These are phyloP conservation scores for Eucalyptus curtisii DNA, from an alignment of 345 rosid genomes.

Conservation along the genomic window DNA sequence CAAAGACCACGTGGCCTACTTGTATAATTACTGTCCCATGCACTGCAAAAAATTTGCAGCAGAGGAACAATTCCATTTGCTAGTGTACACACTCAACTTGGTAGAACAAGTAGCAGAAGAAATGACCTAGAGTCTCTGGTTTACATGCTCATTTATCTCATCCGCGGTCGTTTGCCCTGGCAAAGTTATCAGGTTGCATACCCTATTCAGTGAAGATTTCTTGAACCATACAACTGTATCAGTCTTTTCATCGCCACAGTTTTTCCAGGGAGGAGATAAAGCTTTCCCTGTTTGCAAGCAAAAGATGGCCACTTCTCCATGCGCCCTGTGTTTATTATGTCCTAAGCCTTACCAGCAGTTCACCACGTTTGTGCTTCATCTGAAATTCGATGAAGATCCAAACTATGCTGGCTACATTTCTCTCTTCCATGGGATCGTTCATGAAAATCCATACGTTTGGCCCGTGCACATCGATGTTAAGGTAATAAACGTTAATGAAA, in stretches of 20 bases:
- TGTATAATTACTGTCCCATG: background rate
- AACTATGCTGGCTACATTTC: background rate
- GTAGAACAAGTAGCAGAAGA: constrained; percentile 3
- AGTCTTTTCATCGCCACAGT: background rate
- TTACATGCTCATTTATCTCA: background rate
- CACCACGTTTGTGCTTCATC: background rate
- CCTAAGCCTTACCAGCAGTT: background rate
- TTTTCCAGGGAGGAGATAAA: background rate
- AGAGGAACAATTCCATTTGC: background rate
- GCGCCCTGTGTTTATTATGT: background rate
- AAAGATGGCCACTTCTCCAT: background rate
- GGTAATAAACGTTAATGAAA: background rate
- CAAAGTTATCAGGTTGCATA: background rate
- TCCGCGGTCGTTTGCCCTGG: background rate
- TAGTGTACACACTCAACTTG: constrained; percentile 1
- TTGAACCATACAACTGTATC: background rate
- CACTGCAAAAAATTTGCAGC: background rate
- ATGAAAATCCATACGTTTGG: background rate
- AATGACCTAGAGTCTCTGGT: constrained; percentile 2
- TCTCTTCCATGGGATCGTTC: background rate
- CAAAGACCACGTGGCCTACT: background rate
- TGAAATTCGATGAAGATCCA: background rate
- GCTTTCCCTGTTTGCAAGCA: background rate
- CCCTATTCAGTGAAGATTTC: background rate
- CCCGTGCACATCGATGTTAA: background rate